phyloP scores from a whole-genome alignment of 2,329 filamentous ascomycete genomes.

The Triangularia setosa region DNA sequence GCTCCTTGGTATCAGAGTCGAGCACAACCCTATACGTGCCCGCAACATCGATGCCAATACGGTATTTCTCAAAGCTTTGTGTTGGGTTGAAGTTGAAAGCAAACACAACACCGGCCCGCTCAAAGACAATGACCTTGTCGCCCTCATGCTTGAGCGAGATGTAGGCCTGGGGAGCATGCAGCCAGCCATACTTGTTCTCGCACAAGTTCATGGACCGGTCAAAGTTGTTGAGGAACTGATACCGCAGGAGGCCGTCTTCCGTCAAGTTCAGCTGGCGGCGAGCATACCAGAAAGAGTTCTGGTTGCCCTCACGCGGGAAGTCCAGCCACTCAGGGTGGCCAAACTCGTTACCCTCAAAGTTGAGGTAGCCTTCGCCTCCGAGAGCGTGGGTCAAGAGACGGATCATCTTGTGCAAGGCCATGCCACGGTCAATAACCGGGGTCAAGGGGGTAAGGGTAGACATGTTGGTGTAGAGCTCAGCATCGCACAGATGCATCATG shows the following conservation, averaged over 20 bases:
- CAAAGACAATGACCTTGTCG: constrained; percentile 95
- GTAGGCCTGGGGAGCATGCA: constrained; percentile 80
- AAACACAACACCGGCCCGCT: constrained; percentile 84
- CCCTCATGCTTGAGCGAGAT: constrained; percentile 89
- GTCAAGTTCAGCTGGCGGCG: constrained; percentile 90
- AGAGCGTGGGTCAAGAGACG: constrained; percentile 86
- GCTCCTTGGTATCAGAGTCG: constrained; percentile 71
- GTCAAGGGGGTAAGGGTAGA: constrained; percentile 80
- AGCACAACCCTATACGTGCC: constrained; percentile 87
- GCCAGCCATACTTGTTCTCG: constrained; percentile 88
- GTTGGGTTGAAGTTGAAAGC: constrained; percentile 94
- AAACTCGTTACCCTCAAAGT: constrained; percentile 99
- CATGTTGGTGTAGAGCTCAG: constrained; percentile 98
- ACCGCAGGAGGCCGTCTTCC: constrained; percentile 80
- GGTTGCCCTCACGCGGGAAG: constrained; percentile 89
- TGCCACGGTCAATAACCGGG: constrained; percentile 81
- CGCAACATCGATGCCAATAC: constrained; percentile 77
- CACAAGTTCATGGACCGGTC: constrained; percentile 85
- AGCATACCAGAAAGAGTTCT: constrained; percentile 92
- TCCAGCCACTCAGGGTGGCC: constrained; percentile 99
- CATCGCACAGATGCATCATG: constrained; percentile 98
- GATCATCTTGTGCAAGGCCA: constrained; percentile 96
- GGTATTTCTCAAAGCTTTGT: constrained; percentile 84
- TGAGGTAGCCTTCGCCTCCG: constrained; percentile 94
- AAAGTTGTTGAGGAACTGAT: constrained; percentile 89